Evolutionary conservation across 495 filamentous ascomycete species (phyloP), one percentile per base, ranked within the genome.

Genomic region (Penicillium verhagenii): DNA sequence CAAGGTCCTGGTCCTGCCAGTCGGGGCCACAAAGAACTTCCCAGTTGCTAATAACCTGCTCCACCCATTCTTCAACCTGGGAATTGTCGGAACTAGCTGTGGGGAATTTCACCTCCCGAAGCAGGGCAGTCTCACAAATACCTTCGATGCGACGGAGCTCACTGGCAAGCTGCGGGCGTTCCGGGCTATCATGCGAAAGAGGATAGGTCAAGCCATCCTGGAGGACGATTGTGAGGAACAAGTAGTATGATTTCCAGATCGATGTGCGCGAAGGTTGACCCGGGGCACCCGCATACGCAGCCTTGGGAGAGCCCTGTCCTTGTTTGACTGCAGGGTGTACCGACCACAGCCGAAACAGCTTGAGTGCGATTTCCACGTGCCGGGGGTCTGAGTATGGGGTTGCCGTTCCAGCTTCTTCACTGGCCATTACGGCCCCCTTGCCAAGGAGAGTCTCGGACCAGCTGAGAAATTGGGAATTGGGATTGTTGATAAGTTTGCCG

Each of bases 21-120:
- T 77, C 78, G 14, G 83, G 78, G 3, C 90, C 89, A 57, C 86
- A 89, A 7, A 96, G 66, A 33, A 90, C 76, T 29, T 81, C 70
- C 95, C 95, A 98, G 67, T 98, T 97, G 37, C 70, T 73, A 60
- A 94, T 87, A 14, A 91, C 89, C 46, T 84, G 76, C 53, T 89
- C 83, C 6, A 89, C 83, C 82, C 93, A 97, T 44, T 77, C 76
- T 61, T 96, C 92, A 28, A 97, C 79, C 59, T 87, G 86, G 21
- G 79, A 71, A 61, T 90, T 90, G 47, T 75, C 67, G 56, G 91
- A 81, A 42, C 86, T 86, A 1, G 94, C 95, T 60, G 82, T 86
- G 5, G 94, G 94, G 62, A 97, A 98, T 39, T 78, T 75, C 2
- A 86, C 85, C 64, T 93, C 88, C 52, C 79, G 78, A 13, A 92